A percentile compares a stretch with the other conserved stretches of the same genome.
These are phyloP conservation scores for Pythium folliculosum DNA, from an alignment of 352 stramenopile genomes.

Conservation along the genomic window DNA sequence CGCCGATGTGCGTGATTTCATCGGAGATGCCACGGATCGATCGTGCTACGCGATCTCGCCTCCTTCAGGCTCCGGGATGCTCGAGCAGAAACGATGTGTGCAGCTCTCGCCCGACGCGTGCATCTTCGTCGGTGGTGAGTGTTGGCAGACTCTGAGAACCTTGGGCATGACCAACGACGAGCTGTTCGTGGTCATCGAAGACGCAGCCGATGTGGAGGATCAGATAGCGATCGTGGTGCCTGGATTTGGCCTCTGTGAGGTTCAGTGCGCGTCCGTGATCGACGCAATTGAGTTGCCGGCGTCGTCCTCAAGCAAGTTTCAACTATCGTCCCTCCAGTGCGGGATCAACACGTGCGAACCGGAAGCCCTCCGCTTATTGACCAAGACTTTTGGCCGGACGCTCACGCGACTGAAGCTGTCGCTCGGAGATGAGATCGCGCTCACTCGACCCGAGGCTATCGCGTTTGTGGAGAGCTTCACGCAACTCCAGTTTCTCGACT, in stretches of 20 bases:
- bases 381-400: not conserved
- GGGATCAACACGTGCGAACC: not conserved
- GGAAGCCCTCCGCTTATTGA: not conserved
- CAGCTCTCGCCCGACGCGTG: not conserved
- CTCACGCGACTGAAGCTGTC: not conserved
- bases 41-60: not conserved
- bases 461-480: not conserved
- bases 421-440: not conserved
- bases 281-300: not conserved
- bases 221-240: not conserved
- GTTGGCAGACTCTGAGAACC: not conserved
- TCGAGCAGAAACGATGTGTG: not conserved
- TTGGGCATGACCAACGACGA: not conserved
- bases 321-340: not conserved
- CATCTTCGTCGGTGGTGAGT: not conserved
- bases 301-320: not conserved
- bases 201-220: not conserved
- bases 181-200: not conserved
- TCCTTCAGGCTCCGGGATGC: too few relatives aligned
- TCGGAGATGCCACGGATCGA: not conserved
- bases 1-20: not conserved
- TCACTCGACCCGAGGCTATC: not conserved
- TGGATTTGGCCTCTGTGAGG: not conserved
- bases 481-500: conserved; percentile 1
- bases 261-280: not conserved